These are phyloP conservation scores for Exophiala mesophila DNA, from an alignment of 2,329 filamentous ascomycete genomes.

Conservation along the genomic window DNA sequence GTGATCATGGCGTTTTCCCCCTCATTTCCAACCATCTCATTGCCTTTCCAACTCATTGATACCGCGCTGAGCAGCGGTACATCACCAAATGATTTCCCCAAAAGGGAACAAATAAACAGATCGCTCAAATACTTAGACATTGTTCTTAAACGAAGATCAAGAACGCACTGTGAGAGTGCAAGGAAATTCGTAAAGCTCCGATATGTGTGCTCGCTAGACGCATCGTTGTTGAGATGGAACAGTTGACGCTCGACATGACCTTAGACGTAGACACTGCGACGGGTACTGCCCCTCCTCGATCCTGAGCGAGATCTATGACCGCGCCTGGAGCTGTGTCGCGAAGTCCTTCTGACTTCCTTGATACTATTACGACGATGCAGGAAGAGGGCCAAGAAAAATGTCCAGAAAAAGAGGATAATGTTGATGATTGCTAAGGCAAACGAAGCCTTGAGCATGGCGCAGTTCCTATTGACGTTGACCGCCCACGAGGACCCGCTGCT, in stretches of 20 bases:
- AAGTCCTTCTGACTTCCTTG: constrained; percentile 35
- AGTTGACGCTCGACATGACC: neutral
- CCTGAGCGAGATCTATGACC: constrained; percentile 27
- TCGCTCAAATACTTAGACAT: neutral
- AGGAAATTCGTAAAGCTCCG: constrained; percentile 3
- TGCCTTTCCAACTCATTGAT: neutral
- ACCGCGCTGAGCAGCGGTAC: too few species aligned
- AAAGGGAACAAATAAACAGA: neutral
- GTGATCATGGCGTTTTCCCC: neutral
- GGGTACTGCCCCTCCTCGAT: constrained; percentile 26
- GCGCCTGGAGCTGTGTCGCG: constrained; percentile 29
- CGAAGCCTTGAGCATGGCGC: constrained; percentile 84
- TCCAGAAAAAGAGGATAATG: constrained; percentile 72
- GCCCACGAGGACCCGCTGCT: constrained; percentile 44
- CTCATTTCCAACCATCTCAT: neutral
- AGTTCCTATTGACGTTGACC: constrained; percentile 65
- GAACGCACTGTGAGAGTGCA: neutral
- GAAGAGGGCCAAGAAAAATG: constrained; percentile 61
- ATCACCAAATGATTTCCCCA: too few species aligned
- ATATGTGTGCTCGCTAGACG: too few species aligned
- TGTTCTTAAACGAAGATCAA: neutral
- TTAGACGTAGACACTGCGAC: constrained; percentile 26
- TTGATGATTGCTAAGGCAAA: constrained; percentile 93
- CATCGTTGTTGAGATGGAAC: too few species aligned
- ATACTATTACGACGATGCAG: constrained; percentile 33